Evolutionary conservation across 176 grass and related monocot genomes (phyloP).

Genomic region (Phyllostachys edulis): DNA sequence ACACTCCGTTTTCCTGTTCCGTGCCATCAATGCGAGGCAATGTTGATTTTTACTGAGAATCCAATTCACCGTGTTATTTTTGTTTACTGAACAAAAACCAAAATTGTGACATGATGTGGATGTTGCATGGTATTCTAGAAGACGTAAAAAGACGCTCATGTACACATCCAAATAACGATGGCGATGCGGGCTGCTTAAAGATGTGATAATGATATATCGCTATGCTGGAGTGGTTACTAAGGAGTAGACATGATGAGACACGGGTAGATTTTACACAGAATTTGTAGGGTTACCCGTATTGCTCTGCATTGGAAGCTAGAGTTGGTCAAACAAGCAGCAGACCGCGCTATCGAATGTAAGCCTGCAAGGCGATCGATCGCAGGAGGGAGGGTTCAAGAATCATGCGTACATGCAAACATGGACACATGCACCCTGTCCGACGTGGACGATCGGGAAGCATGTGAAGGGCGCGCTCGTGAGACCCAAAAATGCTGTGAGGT

Average conservation of each 20-base stretch:
- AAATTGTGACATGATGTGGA: background rate
- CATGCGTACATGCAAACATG: slow-evolving; percentile 10
- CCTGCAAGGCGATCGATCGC: background rate
- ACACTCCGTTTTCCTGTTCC: background rate
- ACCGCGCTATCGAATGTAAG: background rate
- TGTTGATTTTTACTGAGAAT: background rate
- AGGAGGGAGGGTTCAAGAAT: slow-evolving; percentile 9
- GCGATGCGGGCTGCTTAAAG: background rate
- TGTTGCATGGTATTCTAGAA: background rate
- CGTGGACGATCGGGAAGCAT: slow-evolving; percentile 55
- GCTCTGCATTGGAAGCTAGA: background rate
- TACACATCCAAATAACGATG: background rate
- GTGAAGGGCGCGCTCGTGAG: slow-evolving; percentile 65
- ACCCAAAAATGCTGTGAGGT: slow-evolving; percentile 76
- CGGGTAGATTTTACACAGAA: too few species aligned
- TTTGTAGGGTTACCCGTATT: background rate
- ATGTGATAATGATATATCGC: background rate
- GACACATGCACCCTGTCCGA: slow-evolving; percentile 25
- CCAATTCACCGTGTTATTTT: background rate
- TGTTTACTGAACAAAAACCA: background rate
- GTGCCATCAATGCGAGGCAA: background rate
- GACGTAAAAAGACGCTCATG: background rate
- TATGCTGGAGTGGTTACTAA: too few species aligned
- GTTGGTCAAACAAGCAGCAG: slow-evolving; percentile 22
- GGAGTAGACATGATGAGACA: background rate